Base-by-base conservation (phyloP, 2,329 filamentous ascomycete species). In the Pyrenochaeta sp. region DNA sequence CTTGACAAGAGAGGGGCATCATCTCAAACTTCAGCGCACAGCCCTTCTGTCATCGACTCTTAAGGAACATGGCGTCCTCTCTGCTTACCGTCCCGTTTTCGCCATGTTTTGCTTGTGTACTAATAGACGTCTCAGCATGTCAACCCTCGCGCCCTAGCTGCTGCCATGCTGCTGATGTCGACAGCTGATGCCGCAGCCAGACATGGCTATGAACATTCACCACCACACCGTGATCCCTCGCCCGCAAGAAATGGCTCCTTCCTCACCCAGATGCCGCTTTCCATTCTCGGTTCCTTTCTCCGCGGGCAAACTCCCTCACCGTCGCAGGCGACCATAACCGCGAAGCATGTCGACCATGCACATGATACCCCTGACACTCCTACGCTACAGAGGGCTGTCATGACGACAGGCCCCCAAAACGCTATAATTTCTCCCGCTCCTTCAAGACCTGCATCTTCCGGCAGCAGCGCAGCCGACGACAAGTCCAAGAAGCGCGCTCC, bases 401-500 rank as follows among this genome's bases (percentile, higher is more conserved):
- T 58, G 46, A 48, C 52, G 22, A 36, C 56, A 34, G 32, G 42
- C 36, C 56, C 56, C 43, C 51, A 54, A 50, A 48, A 63, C 42
- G 54, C 59, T 46, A 59, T 66, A 37, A 51, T 37, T 45, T 69
- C 68, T 39, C 63, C 59, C 50, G 34, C 59, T 25, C 56, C 56
- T 52, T 74, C 72, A 2, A 64, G 81, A 50, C 77, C 79, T 12
- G 73, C 72, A 19, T 79, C 79, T 43, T 77, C 69, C 10, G 62
- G 72, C 25, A 79, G 78, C 56, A 70, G 72, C 49, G 60, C 69
- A 13, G 71, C 77, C 50, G 77, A 73, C 32, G 79, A 76, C 54
- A 72, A 61, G 56, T 65, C 63, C 19, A 79, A 78, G 56, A 84
- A 83, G 69, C 81, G 82, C 9, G 66, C 77, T 0, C 76, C 79